Base-by-base conservation (phyloP, 1,284 basidiomycete genomes). In the Cerrena zonata region DNA sequence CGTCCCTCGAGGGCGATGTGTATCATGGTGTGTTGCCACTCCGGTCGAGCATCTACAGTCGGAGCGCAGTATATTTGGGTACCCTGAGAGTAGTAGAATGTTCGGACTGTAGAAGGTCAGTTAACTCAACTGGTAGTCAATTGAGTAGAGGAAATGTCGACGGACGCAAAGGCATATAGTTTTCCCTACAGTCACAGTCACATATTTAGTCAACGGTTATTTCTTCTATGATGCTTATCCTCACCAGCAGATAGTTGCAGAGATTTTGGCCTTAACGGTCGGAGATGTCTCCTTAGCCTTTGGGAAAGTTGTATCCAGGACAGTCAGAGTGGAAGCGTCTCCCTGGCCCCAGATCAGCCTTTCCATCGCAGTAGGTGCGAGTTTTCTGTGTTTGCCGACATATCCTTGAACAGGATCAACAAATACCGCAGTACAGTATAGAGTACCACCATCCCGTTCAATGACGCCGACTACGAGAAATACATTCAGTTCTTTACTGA, bases 1-100 rank as follows among this genome's bases (percentile, higher is more conserved):
- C 87, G 75, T 1, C 86, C 88, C 65, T 90, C 87, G 47, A 84
- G 69, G 1, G 86, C 86, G 47, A 90, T 85, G 61, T 88, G 85
- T 47, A 74, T 66, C 84, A 89, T 87, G 1, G 79, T 77, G 49
- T 73, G 71, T 53, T 77, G 72, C 86, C 86, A 89, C 1, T 69
- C 73, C 1, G 77, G 75, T 11, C 87, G 72, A 2, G 75, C 72
- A 60, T 90, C 88, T 23, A 88, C 86, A 1, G 84, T 87, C 0
- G 84, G 84, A 0, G 80, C 84, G 59, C 80, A 84, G 61, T 85
- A 86, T 19, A 86, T 69, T 58, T 85, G 76, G 2, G 79, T 80
- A 4, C 81, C 81, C 48, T 77, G 67, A 10, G 75, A 73, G 61
- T 86, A 86, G 63, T 85, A 83, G 58, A 77, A 73, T 1, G 76